Percentiles rank a stretch among this genome's conserved stretches.
Conservation (phyloP, 306 rosid species). For the Ormosia emarginata region DNA sequence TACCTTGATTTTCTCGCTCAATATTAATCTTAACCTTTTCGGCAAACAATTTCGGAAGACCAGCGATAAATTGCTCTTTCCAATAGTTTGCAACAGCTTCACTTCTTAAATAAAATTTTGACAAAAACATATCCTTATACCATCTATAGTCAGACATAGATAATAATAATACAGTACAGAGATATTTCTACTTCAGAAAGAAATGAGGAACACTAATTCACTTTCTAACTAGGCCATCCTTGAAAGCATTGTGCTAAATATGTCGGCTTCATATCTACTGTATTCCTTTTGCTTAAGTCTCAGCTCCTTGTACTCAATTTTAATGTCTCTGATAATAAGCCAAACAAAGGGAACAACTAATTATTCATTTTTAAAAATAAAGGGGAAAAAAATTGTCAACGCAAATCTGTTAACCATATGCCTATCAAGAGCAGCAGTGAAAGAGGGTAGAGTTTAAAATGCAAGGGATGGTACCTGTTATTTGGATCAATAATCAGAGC, state of each 20-base stretch:
- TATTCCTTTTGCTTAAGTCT: constrained; percentile 53
- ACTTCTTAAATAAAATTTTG: too few species aligned
- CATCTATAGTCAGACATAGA: too few species aligned
- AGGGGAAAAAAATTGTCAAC: background rate
- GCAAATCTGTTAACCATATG: background rate
- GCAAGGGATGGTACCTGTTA: constrained; percentile 41
- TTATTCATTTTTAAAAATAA: background rate
- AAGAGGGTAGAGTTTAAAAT: background rate
- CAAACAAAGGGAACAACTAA: background rate
- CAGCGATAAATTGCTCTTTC: too few species aligned
- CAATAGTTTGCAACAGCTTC: too few species aligned
- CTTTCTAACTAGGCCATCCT: constrained; percentile 35
- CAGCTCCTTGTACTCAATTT: constrained; percentile 48
- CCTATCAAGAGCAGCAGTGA: background rate
- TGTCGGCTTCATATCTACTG: constrained; percentile 39
- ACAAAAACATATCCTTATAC: too few species aligned
- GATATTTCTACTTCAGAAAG: background rate
- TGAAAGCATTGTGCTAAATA: constrained; percentile 64
- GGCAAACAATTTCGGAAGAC: too few species aligned
- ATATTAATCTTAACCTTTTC: too few species aligned
- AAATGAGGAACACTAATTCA: background rate
- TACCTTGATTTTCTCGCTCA: too few species aligned
- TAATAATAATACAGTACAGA: background rate
- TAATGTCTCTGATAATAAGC: constrained; percentile 48
- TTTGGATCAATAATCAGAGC: constrained; percentile 58